Conservation (phyloP, 2,329 filamentous ascomycete genomes). For the Pseudohalonectria lignicola region DNA sequence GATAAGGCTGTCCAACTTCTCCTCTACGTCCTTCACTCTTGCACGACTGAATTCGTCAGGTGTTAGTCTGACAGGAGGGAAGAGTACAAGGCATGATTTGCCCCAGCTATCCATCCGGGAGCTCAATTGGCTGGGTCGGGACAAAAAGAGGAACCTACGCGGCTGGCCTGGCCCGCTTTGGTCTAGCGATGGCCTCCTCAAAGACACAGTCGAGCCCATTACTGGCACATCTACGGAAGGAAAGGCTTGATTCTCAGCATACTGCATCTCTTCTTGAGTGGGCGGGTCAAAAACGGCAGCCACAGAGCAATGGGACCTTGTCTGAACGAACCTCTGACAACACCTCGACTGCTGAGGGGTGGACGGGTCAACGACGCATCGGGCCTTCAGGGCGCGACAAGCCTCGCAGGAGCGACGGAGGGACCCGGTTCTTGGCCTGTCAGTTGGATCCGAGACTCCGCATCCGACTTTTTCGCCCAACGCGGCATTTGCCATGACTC, state of each 20-base stretch:
- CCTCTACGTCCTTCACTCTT: conserved; percentile 11
- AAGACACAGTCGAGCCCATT: conserved; percentile 10
- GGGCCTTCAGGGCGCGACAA: conserved; percentile 11
- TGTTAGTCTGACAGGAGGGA: too few species aligned
- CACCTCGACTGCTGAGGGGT: conserved; percentile 3
- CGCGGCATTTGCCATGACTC: too few species aligned
- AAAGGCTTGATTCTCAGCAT: too few species aligned
- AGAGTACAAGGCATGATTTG: too few species aligned
- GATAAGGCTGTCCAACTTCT: conserved; percentile 12
- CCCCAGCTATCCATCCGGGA: too few species aligned
- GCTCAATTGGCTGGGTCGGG: too few species aligned
- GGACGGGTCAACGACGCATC: conserved; percentile 7
- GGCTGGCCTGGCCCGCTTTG: conserved; percentile 10
- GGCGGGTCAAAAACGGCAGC: too few species aligned
- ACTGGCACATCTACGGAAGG: conserved; percentile 6
- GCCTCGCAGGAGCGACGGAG: conserved; percentile 13
- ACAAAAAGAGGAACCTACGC: conserved; percentile 6
- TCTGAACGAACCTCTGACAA: conserved; percentile 11
- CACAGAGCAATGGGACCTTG: too few species aligned
- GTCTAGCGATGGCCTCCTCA: conserved; percentile 12
- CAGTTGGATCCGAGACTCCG: too few species aligned
- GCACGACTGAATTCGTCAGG: conserved; percentile 6
- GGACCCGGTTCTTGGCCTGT: conserved; percentile 7
- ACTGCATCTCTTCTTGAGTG: too few species aligned
- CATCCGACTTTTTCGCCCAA: too few species aligned